A percentile compares a stretch with the other conserved stretches of the same genome.
These are phyloP conservation scores for Umbelopsis ramanniana DNA, from an alignment of 192 early-diverging fungal species.

Conservation along the genomic window DNA sequence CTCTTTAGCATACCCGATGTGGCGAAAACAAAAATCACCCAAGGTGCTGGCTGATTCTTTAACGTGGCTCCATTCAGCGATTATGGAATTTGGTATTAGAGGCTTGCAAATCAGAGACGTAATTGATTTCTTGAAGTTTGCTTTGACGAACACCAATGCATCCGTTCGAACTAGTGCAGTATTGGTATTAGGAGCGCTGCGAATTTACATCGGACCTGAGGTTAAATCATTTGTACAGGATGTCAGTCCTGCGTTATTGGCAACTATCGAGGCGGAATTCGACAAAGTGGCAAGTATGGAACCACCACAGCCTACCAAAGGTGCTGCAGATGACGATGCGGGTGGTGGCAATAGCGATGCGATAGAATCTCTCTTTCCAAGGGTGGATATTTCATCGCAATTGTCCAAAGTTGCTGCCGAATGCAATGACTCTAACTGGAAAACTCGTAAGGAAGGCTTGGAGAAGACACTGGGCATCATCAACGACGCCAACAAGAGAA, in stretches of 20 bases:
- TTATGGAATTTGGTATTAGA: conserved; percentile 90
- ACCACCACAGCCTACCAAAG: conserved; percentile 68
- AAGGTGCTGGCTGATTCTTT: conserved; percentile 89
- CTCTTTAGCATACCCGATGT: conserved; percentile 65
- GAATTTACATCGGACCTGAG: conserved; percentile 83
- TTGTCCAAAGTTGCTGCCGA: conserved; percentile 65
- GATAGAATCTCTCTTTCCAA: conserved; percentile 85
- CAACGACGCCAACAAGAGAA: conserved; percentile 76
- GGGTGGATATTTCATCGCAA: conserved; percentile 75
- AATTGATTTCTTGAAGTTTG: conserved; percentile 83
- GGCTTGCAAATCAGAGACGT: conserved; percentile 79
- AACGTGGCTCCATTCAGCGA: conserved; percentile 81
- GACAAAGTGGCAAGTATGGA: conserved; percentile 78
- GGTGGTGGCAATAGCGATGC: conserved; percentile 52
- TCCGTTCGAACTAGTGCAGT: conserved; percentile 83
- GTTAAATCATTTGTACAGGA: conserved; percentile 88
- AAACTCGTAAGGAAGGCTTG: conserved; percentile 88
- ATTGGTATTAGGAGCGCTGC: conserved; percentile 77
- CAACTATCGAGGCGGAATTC: conserved; percentile 91
- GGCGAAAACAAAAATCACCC: conserved; percentile 83
- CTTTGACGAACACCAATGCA: conserved; percentile 83
- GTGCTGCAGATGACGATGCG: conserved; percentile 30
- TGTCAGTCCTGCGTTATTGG: conserved; percentile 79
- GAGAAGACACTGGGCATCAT: conserved; percentile 81
- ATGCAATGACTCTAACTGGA: conserved; percentile 88